Evolutionary conservation across 441 rosid genomes (phyloP).

Genomic region (Adansonia madagascariensis): DNA sequence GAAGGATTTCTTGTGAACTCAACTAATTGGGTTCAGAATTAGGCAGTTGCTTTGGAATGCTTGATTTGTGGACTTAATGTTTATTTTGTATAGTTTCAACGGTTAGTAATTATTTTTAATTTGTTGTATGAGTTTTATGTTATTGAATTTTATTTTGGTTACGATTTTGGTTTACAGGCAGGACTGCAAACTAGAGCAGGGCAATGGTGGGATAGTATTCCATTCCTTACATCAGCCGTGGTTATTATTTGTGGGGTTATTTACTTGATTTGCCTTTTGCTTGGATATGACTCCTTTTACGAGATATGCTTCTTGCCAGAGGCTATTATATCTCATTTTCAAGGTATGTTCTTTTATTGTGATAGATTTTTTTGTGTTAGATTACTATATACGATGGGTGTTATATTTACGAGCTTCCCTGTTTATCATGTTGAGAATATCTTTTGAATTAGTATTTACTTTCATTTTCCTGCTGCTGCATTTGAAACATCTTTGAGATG

Average conservation of each 20-base stretch:
- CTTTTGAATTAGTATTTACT: slow-evolving; percentile 3
- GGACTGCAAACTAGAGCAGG: slow-evolving; percentile 68
- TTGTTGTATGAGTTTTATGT: slow-evolving; percentile 1
- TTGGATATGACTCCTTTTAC: slow-evolving; percentile 79
- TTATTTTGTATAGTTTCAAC: not conserved
- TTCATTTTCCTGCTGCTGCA: not conserved
- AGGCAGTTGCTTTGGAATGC: slow-evolving; percentile 1
- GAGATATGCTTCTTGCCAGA: slow-evolving; percentile 89
- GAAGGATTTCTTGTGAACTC: not conserved
- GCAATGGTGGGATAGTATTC: slow-evolving; percentile 93
- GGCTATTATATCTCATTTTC: slow-evolving; percentile 65
- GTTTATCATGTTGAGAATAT: not conserved
- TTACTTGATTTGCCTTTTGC: slow-evolving; percentile 74
- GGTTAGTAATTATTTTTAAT: not conserved
- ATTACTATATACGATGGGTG: not conserved
- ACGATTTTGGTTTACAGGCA: slow-evolving; percentile 50
- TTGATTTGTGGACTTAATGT: not conserved
- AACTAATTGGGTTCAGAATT: not conserved
- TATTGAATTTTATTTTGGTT: not conserved
- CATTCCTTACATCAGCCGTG: slow-evolving; percentile 80
- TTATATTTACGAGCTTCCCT: not conserved
- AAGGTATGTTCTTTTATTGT: slow-evolving; percentile 55
- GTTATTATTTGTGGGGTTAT: slow-evolving; percentile 70
- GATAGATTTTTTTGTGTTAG: slow-evolving; percentile 12
- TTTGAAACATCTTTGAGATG: slow-evolving; percentile 16